phyloP scores from a whole-genome alignment of 768 basidiomycete genomes.

The Pleurotus tuoliensis region DNA sequence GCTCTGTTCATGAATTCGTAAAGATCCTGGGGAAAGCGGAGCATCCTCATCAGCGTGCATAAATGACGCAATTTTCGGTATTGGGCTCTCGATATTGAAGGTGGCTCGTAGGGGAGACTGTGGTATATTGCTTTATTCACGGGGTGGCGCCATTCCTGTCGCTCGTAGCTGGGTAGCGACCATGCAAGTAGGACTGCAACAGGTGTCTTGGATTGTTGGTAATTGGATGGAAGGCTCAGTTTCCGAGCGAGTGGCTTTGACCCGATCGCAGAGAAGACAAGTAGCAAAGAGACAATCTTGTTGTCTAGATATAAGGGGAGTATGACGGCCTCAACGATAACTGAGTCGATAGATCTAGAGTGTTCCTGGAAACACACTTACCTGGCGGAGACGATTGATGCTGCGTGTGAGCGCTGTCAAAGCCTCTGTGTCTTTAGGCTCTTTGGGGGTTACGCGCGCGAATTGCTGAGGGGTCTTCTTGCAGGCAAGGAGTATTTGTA shows the following conservation, averaged over 20 bases:
- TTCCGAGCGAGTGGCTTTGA: conserved; percentile 25
- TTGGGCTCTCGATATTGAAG: neutral
- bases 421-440: conserved; percentile 32
- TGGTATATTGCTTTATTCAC: neutral
- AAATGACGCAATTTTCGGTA: neutral
- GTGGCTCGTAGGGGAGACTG: neutral
- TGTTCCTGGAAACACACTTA: conserved; percentile 20
- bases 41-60: conserved; percentile 24
- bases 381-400: conserved; percentile 46
- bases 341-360: too few relatives aligned
- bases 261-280: conserved; percentile 48
- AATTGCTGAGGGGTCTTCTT: conserved; percentile 52
- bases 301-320: conserved; percentile 45
- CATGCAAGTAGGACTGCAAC: conserved; percentile 48
- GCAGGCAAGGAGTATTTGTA: conserved; percentile 45
- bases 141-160: conserved; percentile 18
- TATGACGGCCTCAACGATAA: conserved; percentile 39
- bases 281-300: conserved; percentile 43
- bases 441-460: conserved; percentile 42
- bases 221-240: conserved; percentile 38
- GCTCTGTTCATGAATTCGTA: conserved; percentile 39
- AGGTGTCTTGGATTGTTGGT: conserved; percentile 26
- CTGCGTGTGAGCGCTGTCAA: conserved; percentile 40
- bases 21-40: conserved; percentile 46
- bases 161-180: conserved; percentile 32